Evolutionary conservation across 2,329 filamentous ascomycete species (phyloP).

Genomic region (Zymoseptoria crescenta): DNA sequence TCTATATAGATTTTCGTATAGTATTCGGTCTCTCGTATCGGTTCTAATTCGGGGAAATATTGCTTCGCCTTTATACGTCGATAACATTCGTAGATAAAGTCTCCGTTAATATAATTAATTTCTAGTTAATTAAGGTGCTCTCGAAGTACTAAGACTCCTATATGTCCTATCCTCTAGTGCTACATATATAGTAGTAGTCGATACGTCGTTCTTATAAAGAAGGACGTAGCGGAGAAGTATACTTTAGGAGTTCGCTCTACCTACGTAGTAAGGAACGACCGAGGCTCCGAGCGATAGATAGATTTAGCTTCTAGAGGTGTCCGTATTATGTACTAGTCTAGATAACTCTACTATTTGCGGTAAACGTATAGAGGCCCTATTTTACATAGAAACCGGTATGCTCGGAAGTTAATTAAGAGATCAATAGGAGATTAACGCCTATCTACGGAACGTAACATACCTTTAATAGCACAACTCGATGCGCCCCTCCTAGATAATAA

Average conservation of each 20-base stretch:
- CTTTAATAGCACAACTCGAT: background rate
- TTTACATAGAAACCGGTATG: background rate
- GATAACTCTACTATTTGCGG: background rate
- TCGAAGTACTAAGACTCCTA: background rate
- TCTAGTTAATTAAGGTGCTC: background rate
- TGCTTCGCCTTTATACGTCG: too few species aligned
- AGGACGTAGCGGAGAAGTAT: background rate
- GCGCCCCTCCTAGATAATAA: background rate
- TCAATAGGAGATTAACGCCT: background rate
- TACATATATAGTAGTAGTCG: background rate
- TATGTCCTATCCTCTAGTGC: conserved; percentile 1
- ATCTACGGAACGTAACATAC: background rate
- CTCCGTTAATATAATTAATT: background rate
- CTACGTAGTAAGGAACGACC: background rate
- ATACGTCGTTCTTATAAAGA: background rate
- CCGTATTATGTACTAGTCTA: background rate
- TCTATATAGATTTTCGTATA: background rate
- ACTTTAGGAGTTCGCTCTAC: background rate
- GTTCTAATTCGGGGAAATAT: background rate
- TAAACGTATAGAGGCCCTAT: background rate
- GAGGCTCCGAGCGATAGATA: background rate
- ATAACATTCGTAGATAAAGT: background rate
- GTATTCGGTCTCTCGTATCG: background rate
- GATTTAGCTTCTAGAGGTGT: background rate
- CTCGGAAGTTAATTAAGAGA: background rate